phyloP scores from a whole-genome alignment of 2,329 filamentous ascomycete genomes.

The Fusarium beomiforme region DNA sequence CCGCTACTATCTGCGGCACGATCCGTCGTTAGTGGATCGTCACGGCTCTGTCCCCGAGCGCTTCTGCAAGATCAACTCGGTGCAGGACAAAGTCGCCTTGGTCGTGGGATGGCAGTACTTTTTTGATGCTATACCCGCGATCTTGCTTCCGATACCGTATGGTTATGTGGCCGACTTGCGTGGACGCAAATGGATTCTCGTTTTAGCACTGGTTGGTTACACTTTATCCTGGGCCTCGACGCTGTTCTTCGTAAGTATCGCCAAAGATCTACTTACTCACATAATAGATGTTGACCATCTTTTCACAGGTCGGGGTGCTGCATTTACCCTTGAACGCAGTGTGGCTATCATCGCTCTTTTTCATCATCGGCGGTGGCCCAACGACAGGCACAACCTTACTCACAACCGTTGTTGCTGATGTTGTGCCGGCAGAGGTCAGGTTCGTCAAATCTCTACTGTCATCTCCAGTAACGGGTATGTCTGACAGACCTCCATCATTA shows the following conservation, averaged over 20 bases:
- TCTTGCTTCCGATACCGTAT: not conserved
- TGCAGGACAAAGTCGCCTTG: constrained; percentile 3
- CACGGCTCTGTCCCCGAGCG: not conserved
- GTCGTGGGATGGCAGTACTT: constrained; percentile 6
- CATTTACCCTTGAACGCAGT: not conserved
- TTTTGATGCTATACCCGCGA: constrained; percentile 1
- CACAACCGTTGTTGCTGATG: constrained; percentile 1
- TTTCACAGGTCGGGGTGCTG: not conserved
- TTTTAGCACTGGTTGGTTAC: not conserved
- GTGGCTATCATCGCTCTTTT: not conserved
- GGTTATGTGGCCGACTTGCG: not conserved
- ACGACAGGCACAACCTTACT: constrained; percentile 2
- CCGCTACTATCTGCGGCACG: constrained; percentile 3
- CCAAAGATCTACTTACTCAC: not conserved
- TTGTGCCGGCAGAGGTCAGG: not conserved
- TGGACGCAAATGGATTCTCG: constrained; percentile 1
- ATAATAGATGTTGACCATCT: not conserved
- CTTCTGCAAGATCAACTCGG: not conserved
- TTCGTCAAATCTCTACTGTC: not conserved
- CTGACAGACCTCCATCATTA: not conserved
- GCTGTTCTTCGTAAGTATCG: not conserved
- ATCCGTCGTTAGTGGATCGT: constrained; percentile 4
- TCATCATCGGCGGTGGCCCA: not conserved
- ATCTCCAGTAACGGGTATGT: not conserved
- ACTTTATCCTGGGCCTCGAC: not conserved